Evolutionary conservation across 768 basidiomycete species (phyloP), one percentile per base, ranked within the genome.

Genomic region (Rhodosporidiobolus sp.): DNA sequence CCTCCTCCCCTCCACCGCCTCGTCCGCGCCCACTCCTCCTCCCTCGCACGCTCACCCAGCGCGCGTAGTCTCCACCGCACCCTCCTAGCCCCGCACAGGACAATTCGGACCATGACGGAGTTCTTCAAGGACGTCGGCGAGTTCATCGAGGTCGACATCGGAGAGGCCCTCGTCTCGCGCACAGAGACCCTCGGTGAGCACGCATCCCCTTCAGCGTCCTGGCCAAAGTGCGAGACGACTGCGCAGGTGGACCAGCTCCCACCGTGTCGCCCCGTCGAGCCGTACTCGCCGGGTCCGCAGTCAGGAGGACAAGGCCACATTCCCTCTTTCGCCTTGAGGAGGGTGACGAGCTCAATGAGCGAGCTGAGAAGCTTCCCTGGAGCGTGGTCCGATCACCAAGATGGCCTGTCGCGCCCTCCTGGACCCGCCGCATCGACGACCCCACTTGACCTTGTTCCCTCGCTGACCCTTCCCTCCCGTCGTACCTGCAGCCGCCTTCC

Each of bases 81-180:
- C n/a, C n/a, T n/a, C n/a, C n/a, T n/a, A n/a, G n/a, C n/a, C n/a
- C n/a, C n/a, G n/a, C n/a, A n/a, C n/a, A 43, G 38, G 38, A 43
- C 38, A 43, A 14, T 7, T 43, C 14, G 14, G 38, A 14, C 38
- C 38, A 82, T 82, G 82, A 79, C 81, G 53, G 83, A 84, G 75
- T 79, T 83, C 43, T 83, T 85, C 79, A 83, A 83, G 78, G 94
- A 99, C 82, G 87, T 97, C 63, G 94, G 95, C 54, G 96, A 99
- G 82, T 87, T 98, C 79, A 94, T 95, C 77, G 96, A 98, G 86
- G 89, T 92, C 69, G 92, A 95, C 77, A 86, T 95, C 65, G 93
- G 92, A 57, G 95, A 98, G 83, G 85, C 90, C 3, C 82, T 99
- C 56, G 87, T 89, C 35, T 90, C 94, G 57, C 86, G 95, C 70